Base-by-base conservation (phyloP, 163 green algal species). In the Chlorella variabilis region DNA sequence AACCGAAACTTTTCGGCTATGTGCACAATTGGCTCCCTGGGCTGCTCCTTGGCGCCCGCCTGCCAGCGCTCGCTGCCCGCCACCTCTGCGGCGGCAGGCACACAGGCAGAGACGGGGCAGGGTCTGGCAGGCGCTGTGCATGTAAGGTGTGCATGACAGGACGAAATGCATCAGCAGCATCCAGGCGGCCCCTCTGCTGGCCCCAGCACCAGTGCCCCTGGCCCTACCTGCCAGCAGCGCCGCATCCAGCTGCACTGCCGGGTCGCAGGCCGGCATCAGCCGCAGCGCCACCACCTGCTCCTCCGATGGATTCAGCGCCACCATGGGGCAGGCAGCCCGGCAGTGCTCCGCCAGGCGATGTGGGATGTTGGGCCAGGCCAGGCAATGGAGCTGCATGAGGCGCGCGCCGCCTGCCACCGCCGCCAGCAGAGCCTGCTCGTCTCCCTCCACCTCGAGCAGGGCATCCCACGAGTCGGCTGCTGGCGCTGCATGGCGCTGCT, bases 1-100 rank as follows among this genome's bases (percentile, higher is more conserved):
- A 79, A 25, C 11, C 71, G 41, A 17, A 84, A 84, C 15, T 45
- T 59, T 62, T 84, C 78, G 0, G 78, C 78, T 2, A 84, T 84
- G 59, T 84, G 78, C 42, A 84, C 42, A 18, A 84, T 36, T 1
- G 59, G 42, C 23, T 68, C 29, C 6, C 11, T 0, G 0, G 33
- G 68, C 45, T 4, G 5, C 45, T 27, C 45, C 2, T 39, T 31
- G 11, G 29, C 39, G 2, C 5, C 41, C 13, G 21, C 23, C 42
- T 20, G n/a, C 75, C 75, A 81, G 0, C 75, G 75, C 41, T 62
- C 29, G 41, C 75, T 81, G 59, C 31, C 29, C 4, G 75, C 20
- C 75, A 81, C 75, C 39, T 45, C 75, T 81, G 75, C 56, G 25
- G 18, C 21, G 7, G 2, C n/a, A n/a, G n/a, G n/a, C n/a, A n/a